Conservation (phyloP, 176 grass and related monocot genomes). For the Zoysia japonica region DNA sequence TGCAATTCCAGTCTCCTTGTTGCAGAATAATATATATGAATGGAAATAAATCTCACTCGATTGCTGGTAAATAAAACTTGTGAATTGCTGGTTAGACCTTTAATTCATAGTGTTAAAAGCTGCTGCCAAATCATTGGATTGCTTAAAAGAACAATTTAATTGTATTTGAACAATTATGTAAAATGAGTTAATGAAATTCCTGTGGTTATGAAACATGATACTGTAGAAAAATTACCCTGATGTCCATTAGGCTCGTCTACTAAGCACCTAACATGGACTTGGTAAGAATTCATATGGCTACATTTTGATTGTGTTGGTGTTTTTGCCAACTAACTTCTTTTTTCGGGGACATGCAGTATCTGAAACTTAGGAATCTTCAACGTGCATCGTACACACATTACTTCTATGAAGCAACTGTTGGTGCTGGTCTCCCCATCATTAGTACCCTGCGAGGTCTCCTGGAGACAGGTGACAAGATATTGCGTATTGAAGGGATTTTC, state of each 20-base stretch:
- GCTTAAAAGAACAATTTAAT: neutral
- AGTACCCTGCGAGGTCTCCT: conserved; percentile 85
- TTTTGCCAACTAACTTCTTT: conserved; percentile 9
- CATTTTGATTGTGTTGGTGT: neutral
- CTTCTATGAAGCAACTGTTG: conserved; percentile 99
- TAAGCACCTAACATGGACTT: neutral
- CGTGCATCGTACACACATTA: conserved; percentile 96
- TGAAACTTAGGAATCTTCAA: conserved; percentile 78
- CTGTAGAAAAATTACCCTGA: neutral
- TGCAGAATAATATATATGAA: neutral
- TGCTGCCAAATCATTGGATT: neutral
- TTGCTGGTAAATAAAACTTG: too few relatives aligned
- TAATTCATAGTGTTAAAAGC: neutral
- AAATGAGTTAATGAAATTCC: neutral
- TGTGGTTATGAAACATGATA: neutral
- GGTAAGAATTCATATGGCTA: conserved; percentile 16
- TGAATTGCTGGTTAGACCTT: neutral
- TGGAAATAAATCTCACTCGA: neutral
- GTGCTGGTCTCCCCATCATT: conserved; percentile 95
- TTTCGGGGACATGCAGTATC: conserved; percentile 78
- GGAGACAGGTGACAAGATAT: conserved; percentile 94
- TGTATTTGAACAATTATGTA: neutral
- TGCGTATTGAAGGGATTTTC: conserved; percentile 90
- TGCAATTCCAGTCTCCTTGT: neutral
- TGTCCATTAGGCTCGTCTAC: neutral